These are phyloP conservation scores for Cladosporium sp. DNA, from an alignment of 2,329 filamentous ascomycete species.

Conservation along the genomic window DNA sequence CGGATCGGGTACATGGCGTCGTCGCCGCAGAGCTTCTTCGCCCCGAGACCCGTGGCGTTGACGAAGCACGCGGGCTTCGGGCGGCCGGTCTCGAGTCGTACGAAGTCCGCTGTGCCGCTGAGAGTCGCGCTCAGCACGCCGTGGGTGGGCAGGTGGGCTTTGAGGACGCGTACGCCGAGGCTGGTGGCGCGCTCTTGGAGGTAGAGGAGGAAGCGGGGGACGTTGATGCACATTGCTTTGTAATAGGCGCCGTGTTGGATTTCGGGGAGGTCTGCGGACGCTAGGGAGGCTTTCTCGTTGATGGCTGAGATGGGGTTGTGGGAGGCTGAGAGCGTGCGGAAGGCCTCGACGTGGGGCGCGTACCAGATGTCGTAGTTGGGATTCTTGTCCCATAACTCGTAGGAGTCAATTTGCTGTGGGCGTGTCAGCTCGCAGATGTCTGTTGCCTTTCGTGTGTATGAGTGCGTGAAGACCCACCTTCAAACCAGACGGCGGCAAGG, in stretches of 20 bases:
- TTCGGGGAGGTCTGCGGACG: conserved; percentile 14
- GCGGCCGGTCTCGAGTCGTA: not conserved
- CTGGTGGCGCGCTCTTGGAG: conserved; percentile 27
- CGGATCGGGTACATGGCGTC: conserved; percentile 35
- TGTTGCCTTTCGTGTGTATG: not conserved
- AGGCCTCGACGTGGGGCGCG: conserved; percentile 31
- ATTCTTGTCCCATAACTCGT: conserved; percentile 23
- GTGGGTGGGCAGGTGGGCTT: conserved; percentile 24
- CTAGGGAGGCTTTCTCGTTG: conserved; percentile 20
- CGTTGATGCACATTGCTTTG: conserved; percentile 34
- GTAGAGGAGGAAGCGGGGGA: conserved; percentile 32
- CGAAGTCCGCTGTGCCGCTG: conserved; percentile 8
- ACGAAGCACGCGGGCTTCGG: conserved; percentile 28
- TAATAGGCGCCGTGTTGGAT: conserved; percentile 27
- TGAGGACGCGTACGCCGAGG: conserved; percentile 26
- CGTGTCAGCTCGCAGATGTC: too few relatives aligned
- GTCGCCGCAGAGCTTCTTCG: conserved; percentile 32
- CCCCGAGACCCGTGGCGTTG: conserved; percentile 40
- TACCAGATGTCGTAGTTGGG: conserved; percentile 33
- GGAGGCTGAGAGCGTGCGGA: conserved; percentile 19
- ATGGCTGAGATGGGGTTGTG: conserved; percentile 18
- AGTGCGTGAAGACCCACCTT: conserved; percentile 15
- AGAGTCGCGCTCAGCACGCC: conserved; percentile 27
- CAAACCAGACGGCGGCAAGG: conserved; percentile 19
- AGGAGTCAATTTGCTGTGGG: conserved; percentile 16